Evolutionary conservation across 2,329 filamentous ascomycete genomes (phyloP), one percentile per base, ranked within the genome.

Genomic region (Talaromyces islandicus): DNA sequence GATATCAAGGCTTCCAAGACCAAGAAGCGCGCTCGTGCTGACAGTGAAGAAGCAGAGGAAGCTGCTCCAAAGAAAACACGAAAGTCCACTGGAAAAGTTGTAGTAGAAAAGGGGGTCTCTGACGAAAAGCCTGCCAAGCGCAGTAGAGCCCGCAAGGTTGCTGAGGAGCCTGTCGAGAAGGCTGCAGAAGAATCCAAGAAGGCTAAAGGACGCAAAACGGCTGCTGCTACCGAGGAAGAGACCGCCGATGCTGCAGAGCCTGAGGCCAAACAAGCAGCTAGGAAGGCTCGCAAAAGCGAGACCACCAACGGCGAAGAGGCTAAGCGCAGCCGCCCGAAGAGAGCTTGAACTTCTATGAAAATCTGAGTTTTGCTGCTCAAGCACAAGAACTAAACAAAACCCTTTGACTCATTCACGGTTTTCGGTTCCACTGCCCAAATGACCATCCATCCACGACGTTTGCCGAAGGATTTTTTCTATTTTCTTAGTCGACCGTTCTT

Each of bases 151-250:
- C 35, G 50, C 30, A 58, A 61, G 38, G 29, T 54, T 21, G 29
- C 17, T 11, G 61, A 63, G 48, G 60, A 57, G 51, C 57, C 69
- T 29, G 71, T 68, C 24, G 68, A 66, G 25, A 67, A 66, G 48
- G 71, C 68, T 21, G 71, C 68, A 21, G 73, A 72, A 56, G 70
- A 70, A 48, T 71, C 71, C 3, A 71, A 70, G 25, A 73, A 72
- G 58, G 68, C 60, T 6, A 53, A 17, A 51, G 56, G 53, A 48
- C 35, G 60, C 21, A 64, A 62, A 51, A 60, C 57, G 58, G 19
- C 50, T 17, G 48, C 53, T 48, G 41, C 38, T 14, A 35, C 19
- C 17, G 29, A 60, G 25, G 54, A 59, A 35, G 30, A 43, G 21
- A 17, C 25, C 10, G 56, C 52, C 14, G 54, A 59, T 11, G 35